These are phyloP conservation scores for Coemansia umbellata DNA, from an alignment of 192 early-diverging fungal genomes.

Conservation along the genomic window DNA sequence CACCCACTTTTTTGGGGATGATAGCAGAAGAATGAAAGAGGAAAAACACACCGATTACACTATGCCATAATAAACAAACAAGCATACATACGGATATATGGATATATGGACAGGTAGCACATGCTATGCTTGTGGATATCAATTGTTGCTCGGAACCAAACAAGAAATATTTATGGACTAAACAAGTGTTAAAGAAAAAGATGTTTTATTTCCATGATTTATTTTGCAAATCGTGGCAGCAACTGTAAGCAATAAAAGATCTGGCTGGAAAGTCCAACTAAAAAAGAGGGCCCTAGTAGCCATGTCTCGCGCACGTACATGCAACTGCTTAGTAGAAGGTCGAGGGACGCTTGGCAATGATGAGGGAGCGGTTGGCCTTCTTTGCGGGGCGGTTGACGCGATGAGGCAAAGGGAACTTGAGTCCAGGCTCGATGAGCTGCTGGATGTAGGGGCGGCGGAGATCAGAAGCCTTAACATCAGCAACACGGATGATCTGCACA, in stretches of 20 bases:
- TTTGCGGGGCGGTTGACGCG: slow-evolving; percentile 76
- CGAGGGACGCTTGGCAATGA: slow-evolving; percentile 89
- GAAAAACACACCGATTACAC: no score
- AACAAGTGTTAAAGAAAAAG: not conserved
- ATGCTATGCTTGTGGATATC: no score
- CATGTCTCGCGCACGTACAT: no score
- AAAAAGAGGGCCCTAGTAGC: no score
- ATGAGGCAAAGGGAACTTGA: slow-evolving; percentile 99
- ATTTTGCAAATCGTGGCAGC: slow-evolving; percentile 1
- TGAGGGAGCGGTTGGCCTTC: slow-evolving; percentile 80
- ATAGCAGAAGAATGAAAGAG: no score
- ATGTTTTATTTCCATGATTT: slow-evolving; percentile 1
- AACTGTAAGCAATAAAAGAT: not conserved
- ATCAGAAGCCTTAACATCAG: slow-evolving; percentile 80
- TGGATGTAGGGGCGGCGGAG: slow-evolving; percentile 97
- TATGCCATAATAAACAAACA: no score
- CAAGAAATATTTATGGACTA: no score
- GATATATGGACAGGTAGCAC: no score
- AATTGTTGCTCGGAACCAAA: no score
- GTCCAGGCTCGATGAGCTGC: slow-evolving; percentile 84
- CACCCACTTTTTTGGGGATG: no score
- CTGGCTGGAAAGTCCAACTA: not conserved
- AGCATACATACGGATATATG: no score
- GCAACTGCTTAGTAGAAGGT: slow-evolving; percentile 65
- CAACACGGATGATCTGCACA: slow-evolving; percentile 99